A percentile compares a stretch with the other conserved stretches of the same genome.
Conservation (phyloP, 208 protist species). For the Crithidia mellificae region DNA sequence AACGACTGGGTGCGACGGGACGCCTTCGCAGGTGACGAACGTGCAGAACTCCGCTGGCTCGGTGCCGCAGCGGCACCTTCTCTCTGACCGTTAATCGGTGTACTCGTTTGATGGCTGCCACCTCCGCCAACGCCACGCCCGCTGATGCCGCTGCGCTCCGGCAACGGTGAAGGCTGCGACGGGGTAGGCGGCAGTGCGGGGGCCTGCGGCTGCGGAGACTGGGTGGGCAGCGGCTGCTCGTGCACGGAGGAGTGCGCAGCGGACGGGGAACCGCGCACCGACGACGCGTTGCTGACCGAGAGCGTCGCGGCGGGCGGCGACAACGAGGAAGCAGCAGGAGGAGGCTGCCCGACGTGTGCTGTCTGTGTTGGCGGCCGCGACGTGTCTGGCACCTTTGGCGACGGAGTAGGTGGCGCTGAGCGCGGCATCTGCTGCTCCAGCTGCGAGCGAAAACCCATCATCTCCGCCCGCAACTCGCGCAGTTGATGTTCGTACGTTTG, state of each 20-base stretch:
- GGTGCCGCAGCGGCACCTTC: neutral
- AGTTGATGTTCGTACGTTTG: constrained; percentile 28
- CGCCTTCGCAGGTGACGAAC: neutral
- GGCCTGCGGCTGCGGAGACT: neutral
- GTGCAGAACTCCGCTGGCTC: constrained; percentile 2
- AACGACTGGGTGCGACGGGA: constrained; percentile 34
- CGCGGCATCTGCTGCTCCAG: constrained; percentile 10
- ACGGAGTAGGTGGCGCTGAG: neutral
- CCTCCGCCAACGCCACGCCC: neutral
- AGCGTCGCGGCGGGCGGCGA: neutral
- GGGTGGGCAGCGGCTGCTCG: neutral
- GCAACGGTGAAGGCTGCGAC: neutral
- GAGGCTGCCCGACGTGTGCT: neutral
- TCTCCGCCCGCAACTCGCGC: constrained; percentile 24
- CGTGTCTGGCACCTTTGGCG: neutral
- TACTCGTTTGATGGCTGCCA: neutral
- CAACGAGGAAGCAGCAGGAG: no score
- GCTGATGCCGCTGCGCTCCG: neutral
- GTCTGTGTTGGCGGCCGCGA: neutral
- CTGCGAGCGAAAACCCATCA: constrained; percentile 20
- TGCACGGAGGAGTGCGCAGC: no score
- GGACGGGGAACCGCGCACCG: neutral
- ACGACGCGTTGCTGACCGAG: constrained; percentile 9
- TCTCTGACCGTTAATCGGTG: neutral
- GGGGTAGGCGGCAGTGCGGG: constrained; percentile 1